Evolutionary conservation across 1,284 basidiomycete genomes (phyloP), one percentile per base, ranked within the genome.

Genomic region (Mycena sp.): DNA sequence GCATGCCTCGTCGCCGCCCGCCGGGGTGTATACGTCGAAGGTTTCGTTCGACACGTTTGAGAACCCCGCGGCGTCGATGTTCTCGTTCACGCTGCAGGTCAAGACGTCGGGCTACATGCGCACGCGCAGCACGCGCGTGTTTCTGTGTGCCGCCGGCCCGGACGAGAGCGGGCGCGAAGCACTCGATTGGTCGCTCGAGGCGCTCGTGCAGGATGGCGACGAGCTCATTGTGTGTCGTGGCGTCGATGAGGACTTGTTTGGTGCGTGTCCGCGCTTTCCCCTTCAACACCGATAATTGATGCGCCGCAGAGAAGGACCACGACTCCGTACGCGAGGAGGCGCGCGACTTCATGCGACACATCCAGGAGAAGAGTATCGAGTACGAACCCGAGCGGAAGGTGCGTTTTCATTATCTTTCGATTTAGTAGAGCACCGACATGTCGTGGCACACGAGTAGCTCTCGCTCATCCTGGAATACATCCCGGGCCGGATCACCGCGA

Each of bases 381-480:
- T 87, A 86, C 60, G 93, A 95, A 60, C 82, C 90, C 7, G 88
- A 93, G 30, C 87, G 94, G 49, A 92, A 90, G 79, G 90, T 90
- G 70, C 44, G 70, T 61, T 35, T 10, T n/a, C 1, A 58, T 25
- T 35, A 4, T 26, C 29, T 16, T 30, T 41, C 17, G 30, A 25
- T 48, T 12, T 40, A 16, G 46, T 41, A 19, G 4, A 5, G 30
- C 12, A 2, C 10, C 23, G 3, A 25, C 29, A 28, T 52, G 7
- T 11, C 11, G 4, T 35, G 56, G 17, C 25, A 25, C n/a, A 2
- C 44, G n/a, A 12, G 1, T 69, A 94, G 90, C 87, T 99, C 35
- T 96, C 93, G 0, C 87, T 99, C 64, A 91, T 98, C 51, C 89
- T 99, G 59, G 97, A 99, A 80, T 96, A 94, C 72, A 92, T 98